Percentiles rank a stretch among this genome's conserved stretches.
These are phyloP conservation scores for Colletotrichum destructivum DNA, from an alignment of 2,329 filamentous ascomycete genomes.

Conservation along the genomic window DNA sequence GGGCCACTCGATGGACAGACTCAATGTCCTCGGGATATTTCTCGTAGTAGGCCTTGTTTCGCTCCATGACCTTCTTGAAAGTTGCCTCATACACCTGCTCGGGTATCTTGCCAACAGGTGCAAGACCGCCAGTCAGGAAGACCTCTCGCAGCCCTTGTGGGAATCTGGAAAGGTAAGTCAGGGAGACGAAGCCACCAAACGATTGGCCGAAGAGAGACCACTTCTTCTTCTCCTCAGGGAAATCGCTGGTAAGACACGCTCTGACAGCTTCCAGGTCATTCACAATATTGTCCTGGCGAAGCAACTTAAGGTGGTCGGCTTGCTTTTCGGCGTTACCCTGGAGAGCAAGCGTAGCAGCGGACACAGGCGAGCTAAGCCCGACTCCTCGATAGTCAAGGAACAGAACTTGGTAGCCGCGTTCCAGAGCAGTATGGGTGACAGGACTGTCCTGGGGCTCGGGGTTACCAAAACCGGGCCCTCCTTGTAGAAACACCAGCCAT, in stretches of 20 bases:
- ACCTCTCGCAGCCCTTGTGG: conserved; percentile 85
- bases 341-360: conserved; percentile 77
- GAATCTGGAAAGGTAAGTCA: conserved; percentile 87
- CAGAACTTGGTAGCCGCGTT: conserved; percentile 87
- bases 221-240: conserved; percentile 77
- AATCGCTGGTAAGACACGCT: conserved; percentile 78
- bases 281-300: conserved; percentile 92
- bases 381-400: conserved; percentile 94
- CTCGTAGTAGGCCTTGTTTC: conserved; percentile 84
- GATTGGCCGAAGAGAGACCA: conserved; percentile 94
- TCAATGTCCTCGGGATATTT: conserved; percentile 88
- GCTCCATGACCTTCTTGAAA: conserved; percentile 77
- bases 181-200: conserved; percentile 89
- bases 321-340: conserved; percentile 77
- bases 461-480: conserved; percentile 87
- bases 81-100: conserved; percentile 83
- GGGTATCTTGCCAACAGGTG: conserved; percentile 79
- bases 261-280: conserved; percentile 90
- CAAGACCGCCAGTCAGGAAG: conserved; percentile 88
- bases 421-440: conserved; percentile 79
- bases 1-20: conserved; percentile 76
- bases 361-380: conserved; percentile 86
- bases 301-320: conserved; percentile 84
- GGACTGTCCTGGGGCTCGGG: conserved; percentile 80
- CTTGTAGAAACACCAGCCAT: conserved; percentile 83